Evolutionary conservation across 2,329 filamentous ascomycete species (phyloP).

Genomic region (Nothopassalora personata): DNA sequence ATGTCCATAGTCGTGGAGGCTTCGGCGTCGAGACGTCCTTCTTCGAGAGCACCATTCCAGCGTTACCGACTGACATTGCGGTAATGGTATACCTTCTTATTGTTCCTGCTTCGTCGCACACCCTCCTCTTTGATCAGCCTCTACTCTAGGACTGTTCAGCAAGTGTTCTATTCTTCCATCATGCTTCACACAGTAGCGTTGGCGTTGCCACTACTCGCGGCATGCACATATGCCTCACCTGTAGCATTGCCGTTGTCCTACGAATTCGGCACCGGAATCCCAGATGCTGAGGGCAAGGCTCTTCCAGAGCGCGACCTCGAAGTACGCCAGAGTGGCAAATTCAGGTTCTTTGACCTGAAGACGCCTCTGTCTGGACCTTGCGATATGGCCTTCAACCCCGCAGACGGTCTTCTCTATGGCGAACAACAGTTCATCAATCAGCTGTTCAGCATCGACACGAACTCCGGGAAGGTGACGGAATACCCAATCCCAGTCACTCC

Average conservation of each 20-base stretch:
- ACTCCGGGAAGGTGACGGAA: conserved; percentile 8
- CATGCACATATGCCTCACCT: not conserved
- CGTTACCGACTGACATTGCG: not conserved
- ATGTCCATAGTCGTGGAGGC: not conserved
- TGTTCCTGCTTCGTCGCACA: not conserved
- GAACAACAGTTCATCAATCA: conserved; percentile 13
- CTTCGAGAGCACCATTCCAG: not conserved
- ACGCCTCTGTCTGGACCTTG: conserved; percentile 14
- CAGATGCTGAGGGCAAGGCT: not conserved
- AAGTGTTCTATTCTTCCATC: not conserved
- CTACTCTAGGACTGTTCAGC: not conserved
- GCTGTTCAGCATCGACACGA: conserved; percentile 12
- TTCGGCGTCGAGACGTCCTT: not conserved
- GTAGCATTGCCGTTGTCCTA: not conserved
- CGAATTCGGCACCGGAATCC: not conserved
- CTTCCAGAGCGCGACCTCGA: not conserved
- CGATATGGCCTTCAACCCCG: conserved; percentile 14
- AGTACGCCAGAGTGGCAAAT: conserved; percentile 3
- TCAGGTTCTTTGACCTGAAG: conserved; percentile 12
- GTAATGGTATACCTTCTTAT: not conserved
- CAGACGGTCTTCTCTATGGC: conserved; percentile 9
- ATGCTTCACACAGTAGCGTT: not conserved
- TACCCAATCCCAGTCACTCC: conserved; percentile 16
- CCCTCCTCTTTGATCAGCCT: not conserved
- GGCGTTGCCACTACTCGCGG: not conserved